Evolutionary conservation across 352 stramenopile species (phyloP).

Genomic region (Phytophthora meadii): DNA sequence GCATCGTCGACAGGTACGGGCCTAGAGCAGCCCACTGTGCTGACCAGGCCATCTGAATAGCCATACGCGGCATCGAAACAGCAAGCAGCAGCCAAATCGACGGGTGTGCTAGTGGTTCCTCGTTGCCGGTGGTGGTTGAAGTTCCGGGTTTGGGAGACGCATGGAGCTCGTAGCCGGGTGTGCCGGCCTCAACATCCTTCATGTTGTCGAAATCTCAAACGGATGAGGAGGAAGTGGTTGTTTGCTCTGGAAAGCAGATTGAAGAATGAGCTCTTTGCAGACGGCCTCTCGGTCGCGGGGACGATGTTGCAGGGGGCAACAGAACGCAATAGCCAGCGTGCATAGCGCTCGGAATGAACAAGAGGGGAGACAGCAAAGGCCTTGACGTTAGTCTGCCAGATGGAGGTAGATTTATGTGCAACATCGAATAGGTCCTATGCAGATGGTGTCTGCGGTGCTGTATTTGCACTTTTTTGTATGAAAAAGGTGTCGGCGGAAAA

Average conservation of each 20-base stretch:
- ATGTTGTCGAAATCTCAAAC: constrained; percentile 7
- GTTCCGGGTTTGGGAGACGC: constrained; percentile 33
- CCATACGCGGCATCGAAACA: constrained; percentile 38
- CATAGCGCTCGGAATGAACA: constrained; percentile 25
- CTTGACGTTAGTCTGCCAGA: constrained; percentile 17
- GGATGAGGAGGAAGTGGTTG: not conserved
- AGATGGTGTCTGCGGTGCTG: constrained; percentile 24
- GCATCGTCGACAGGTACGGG: constrained; percentile 51
- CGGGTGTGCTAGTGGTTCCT: constrained; percentile 33
- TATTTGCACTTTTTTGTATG: constrained; percentile 14
- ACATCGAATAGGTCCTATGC: constrained; percentile 17
- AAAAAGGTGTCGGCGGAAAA: no score
- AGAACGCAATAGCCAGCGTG: constrained; percentile 17
- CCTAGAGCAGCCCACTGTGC: constrained; percentile 44
- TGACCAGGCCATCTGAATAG: constrained; percentile 42
- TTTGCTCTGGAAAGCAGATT: constrained; percentile 35
- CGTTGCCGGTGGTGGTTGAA: constrained; percentile 8
- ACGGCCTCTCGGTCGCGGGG: constrained; percentile 11
- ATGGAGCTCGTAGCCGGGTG: constrained; percentile 31
- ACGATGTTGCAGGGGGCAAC: constrained; percentile 15
- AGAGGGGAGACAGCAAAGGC: constrained; percentile 20
- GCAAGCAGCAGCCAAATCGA: constrained; percentile 35
- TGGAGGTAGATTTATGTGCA: constrained; percentile 17
- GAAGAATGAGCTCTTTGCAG: constrained; percentile 28
- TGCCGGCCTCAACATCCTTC: constrained; percentile 38